A percentile compares a stretch with the other conserved stretches of the same genome.
These are phyloP conservation scores for Neurospora discreta DNA, from an alignment of 495 filamentous ascomycete species.

Conservation along the genomic window DNA sequence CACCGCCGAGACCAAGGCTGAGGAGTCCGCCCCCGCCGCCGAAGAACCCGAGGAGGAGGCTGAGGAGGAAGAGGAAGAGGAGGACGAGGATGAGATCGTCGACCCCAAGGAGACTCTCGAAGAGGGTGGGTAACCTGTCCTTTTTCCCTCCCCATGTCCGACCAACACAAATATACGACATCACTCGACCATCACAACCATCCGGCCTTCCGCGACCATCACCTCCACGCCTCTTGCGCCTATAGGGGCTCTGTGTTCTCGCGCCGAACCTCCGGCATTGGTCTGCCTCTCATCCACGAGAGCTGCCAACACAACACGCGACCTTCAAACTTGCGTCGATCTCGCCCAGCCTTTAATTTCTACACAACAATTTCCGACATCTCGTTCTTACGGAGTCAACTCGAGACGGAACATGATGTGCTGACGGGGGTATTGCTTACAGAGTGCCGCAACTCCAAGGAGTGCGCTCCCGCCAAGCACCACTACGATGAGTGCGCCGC, in stretches of 20 bases:
- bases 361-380: neutral
- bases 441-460: constrained; percentile 81
- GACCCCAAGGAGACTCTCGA: constrained; percentile 83
- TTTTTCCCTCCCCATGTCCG: neutral
- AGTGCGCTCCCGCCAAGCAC: constrained; percentile 84
- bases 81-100: constrained; percentile 80
- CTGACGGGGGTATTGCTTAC: constrained; percentile 21
- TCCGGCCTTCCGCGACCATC: neutral
- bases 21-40: constrained; percentile 31
- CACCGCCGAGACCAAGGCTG: constrained; percentile 31
- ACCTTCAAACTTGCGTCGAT: neutral
- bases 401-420: neutral
- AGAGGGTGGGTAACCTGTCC: constrained; percentile 58
- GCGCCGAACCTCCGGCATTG: neutral
- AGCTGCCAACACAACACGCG: neutral
- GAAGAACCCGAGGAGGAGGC: constrained; percentile 38
- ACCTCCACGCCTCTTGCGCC: neutral
- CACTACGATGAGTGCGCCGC: constrained; percentile 97
- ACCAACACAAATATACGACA: neutral
- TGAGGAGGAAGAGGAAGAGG: constrained; percentile 54
- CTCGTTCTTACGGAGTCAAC: neutral
- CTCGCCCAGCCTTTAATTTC: neutral
- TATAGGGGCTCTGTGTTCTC: neutral
- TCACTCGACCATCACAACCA: neutral
- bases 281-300: neutral